Base-by-base conservation (phyloP, 169 alveolate genomes). In the Plasmodium adleri region DNA sequence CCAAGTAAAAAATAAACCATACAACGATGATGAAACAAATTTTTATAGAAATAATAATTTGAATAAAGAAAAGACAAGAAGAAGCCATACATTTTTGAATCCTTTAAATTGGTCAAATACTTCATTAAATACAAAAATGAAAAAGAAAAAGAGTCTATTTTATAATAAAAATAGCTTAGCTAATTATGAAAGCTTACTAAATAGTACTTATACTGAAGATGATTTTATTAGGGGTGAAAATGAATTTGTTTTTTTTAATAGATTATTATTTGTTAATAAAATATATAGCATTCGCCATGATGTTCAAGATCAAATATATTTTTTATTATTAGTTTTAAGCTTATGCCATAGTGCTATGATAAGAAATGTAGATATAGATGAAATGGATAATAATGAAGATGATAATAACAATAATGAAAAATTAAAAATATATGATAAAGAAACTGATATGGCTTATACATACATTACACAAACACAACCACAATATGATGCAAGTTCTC, bases 401-500 rank as follows among this genome's bases (percentile, higher is more conserved):
- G 66, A 74, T 26, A 72, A 45, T 22, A 87, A 32, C n/a, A 63
- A 43, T 17, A 52, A 12, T 58, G 90, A 67, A 8, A 83, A 72
- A 26, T 47, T 17, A 22, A 87, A 74, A 17, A 52, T 88, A 49
- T 83, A 83, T 74, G 88, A 67, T 24, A 71, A 63, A 12, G 91
- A 88, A 59, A 90, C 94, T 12, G 26, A 52, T 50, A 60, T 90
- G 10, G 43, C 45, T 13, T 72, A 83, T 56, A 66, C 91, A 4
- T 71, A 74, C 26, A 60, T 88, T 12, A 88, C 88, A 0, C 62
- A 72, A 66, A 28, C 80, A 12, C 91, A 85, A 20, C 93, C 95
- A 24, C 86, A 88, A 50, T 95, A 95, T 90, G 96, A 95, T 45
- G 97, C 97, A 17, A 94, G 96, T 22, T 94, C 96, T 10, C 97